These are phyloP conservation scores for Phytomonas francai DNA, from an alignment of 208 protist genomes.

Conservation along the genomic window DNA sequence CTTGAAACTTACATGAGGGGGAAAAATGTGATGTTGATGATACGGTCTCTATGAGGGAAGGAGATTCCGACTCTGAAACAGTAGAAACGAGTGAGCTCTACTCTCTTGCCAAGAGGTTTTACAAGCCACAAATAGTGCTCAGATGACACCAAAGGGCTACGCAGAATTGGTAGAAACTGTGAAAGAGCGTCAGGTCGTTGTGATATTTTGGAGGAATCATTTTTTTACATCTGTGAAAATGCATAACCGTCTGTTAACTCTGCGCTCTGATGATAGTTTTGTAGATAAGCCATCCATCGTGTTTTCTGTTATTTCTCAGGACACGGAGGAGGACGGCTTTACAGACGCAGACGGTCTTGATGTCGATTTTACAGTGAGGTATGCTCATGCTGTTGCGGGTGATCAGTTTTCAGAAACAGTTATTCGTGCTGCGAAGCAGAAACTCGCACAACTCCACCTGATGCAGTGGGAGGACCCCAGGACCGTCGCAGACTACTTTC, in stretches of 20 bases:
- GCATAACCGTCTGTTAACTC: conserved; percentile 17
- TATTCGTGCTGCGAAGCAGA: conserved; percentile 11
- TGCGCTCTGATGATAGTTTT: conserved; percentile 39
- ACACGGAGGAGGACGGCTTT: conserved; percentile 21
- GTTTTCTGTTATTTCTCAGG: conserved; percentile 22
- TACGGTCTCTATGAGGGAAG: neutral
- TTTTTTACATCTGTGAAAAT: conserved; percentile 44
- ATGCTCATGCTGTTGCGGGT: conserved; percentile 19
- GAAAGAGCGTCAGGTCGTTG: conserved; percentile 25
- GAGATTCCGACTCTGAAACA: neutral
- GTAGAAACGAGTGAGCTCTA: conserved; percentile 4
- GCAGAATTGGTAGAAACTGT: conserved; percentile 7
- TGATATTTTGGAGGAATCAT: conserved; percentile 50
- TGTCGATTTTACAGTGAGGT: conserved; percentile 19
- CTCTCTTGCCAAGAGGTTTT: conserved; percentile 6
- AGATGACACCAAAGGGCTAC: conserved; percentile 10
- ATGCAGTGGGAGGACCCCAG: neutral
- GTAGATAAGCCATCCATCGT: conserved; percentile 29
- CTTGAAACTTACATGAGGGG: neutral
- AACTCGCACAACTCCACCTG: neutral
- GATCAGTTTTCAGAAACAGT: conserved; percentile 23
- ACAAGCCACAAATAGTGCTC: conserved; percentile 4
- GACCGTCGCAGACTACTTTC: neutral
- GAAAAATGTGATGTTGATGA: neutral
- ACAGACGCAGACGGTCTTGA: conserved; percentile 28